Conservation (phyloP, 106 monocot genomes). For the Dioscorea alata region DNA sequence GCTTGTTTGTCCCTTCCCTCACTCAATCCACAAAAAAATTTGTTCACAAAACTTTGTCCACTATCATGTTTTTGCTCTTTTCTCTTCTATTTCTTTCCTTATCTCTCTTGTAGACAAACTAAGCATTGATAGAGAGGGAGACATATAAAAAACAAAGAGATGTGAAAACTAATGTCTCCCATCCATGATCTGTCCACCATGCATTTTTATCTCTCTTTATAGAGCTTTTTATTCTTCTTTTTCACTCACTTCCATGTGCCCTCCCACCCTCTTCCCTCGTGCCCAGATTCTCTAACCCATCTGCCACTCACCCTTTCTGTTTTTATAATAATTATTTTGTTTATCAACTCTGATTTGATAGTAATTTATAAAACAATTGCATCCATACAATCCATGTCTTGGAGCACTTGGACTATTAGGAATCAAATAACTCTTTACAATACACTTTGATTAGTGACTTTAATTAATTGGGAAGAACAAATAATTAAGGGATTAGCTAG, state of each 20-base stretch:
- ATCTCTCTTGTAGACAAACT: neutral
- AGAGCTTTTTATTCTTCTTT: neutral
- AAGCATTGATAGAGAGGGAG: neutral
- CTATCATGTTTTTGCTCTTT: neutral
- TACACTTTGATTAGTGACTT: neutral
- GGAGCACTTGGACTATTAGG: neutral
- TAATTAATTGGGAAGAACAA: neutral
- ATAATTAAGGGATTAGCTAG: neutral
- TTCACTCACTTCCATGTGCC: constrained; percentile 12
- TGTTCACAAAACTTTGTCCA: neutral
- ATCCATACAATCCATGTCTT: neutral
- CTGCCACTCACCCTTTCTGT: neutral
- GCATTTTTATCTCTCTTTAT: neutral
- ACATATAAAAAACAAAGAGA: neutral
- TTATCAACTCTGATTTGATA: too few relatives aligned
- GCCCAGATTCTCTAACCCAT: constrained; percentile 19
- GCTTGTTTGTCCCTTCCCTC: neutral
- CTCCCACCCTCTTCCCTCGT: constrained; percentile 23
- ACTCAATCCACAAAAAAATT: constrained; percentile 3
- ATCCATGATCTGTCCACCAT: neutral
- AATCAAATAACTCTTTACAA: neutral
- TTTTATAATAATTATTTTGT: too few relatives aligned
- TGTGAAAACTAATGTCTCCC: neutral
- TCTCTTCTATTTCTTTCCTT: neutral
- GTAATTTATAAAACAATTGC: neutral